Conservation (phyloP, 2,329 filamentous ascomycete species). For the Hortaea werneckii region DNA sequence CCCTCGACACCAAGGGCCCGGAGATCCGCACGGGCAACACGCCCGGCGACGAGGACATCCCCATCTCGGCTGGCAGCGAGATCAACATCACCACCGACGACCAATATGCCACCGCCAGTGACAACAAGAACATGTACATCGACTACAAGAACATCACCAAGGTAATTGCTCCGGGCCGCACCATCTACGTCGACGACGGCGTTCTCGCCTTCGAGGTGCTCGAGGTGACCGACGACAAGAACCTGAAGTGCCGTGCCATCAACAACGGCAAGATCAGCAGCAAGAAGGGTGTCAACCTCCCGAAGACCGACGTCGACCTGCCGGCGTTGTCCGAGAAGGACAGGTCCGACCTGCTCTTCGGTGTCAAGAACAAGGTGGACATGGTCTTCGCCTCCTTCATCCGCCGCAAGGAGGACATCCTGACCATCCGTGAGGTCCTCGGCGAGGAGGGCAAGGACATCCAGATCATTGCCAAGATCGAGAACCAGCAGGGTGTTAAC, state of each 20-base stretch:
- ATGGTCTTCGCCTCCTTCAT: constrained; percentile 99
- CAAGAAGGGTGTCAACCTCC: constrained; percentile 98
- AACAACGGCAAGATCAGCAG: constrained; percentile 99
- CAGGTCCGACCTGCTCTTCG: constrained; percentile 84
- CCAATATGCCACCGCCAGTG: constrained; percentile 70
- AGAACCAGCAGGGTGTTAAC: constrained; percentile 99
- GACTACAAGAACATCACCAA: constrained; percentile 99
- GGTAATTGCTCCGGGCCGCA: constrained; percentile 81
- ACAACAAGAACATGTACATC: constrained; percentile 94
- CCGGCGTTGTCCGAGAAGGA: constrained; percentile 97
- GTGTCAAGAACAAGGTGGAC: constrained; percentile 97
- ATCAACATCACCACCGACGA: constrained; percentile 97
- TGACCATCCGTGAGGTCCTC: constrained; percentile 80
- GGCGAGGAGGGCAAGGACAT: constrained; percentile 90
- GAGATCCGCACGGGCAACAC: constrained; percentile 81
- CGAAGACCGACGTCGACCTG: constrained; percentile 96
- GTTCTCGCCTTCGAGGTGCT: constrained; percentile 94
- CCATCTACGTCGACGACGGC: constrained; percentile 97
- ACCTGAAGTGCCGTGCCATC: constrained; percentile 71
- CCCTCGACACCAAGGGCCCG: constrained; percentile 76
- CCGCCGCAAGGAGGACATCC: constrained; percentile 85
- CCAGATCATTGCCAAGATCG: constrained; percentile 99
- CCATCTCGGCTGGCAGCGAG: constrained; percentile 71
- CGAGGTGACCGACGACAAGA: constrained; percentile 79
- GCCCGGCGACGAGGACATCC: constrained; percentile 58